Evolutionary conservation across 2,329 filamentous ascomycete genomes (phyloP), one percentile per base, ranked within the genome.

Genomic region (Geosmithia morbida): DNA sequence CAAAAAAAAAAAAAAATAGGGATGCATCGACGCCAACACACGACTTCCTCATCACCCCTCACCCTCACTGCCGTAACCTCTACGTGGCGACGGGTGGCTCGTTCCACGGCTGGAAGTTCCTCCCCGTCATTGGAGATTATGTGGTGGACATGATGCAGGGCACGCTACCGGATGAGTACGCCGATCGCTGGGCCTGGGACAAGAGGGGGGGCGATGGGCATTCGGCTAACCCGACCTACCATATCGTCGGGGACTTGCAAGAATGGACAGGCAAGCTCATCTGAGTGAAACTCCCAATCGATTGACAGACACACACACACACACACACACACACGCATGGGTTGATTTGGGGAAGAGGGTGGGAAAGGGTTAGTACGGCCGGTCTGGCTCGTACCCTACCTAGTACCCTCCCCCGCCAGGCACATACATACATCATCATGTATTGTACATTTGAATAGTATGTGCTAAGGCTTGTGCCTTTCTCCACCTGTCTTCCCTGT

Each of bases 31-130:
- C 76, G 2, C 75, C 76, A 1, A 75, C 71, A 8, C 76, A 82
- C 58, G 77, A 82, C 55, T 79, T 78, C 54, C 64, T 83, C 47
- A 72, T 83, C 53, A 69, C 70, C 7, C 70, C 75, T 2, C 66
- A 76, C 50, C 59, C 66, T 6, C 60, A 67, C 53, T 77, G 51
- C 49, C 54, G 56, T 40, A 75, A 75, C 49, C 59, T 83, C 14
- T 81, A 73, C 57, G 57, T 84, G 20, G 79, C 78, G 0, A 74
- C 73, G 0, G 78, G 75, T 13, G 79, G 79, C 1, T 81, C 76
- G 13, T 79, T 81, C 51, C 79, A 83, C 56, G 72, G 73, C 29
- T 81, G 74, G 70, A 82, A 83, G 58, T 81, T 83, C 55, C 62
- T 83, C 22, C 78, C 78, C 1, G 73, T 72, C 20, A 73, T 80